Base-by-base conservation (phyloP, 306 rosid species). In the Rosa rugosa region DNA sequence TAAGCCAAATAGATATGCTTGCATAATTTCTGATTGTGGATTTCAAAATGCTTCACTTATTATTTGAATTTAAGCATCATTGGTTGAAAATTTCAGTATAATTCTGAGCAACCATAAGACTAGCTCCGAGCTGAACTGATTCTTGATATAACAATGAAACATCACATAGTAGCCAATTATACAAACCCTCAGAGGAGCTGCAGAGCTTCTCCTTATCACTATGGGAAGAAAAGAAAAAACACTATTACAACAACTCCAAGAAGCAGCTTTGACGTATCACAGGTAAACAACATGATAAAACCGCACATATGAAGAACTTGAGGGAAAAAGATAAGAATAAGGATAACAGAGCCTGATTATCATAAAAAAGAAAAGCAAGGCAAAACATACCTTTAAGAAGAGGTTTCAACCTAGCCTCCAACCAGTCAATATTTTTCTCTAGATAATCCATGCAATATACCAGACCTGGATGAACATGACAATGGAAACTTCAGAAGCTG, bases 361-460 rank as follows among this genome's bases (percentile, higher is more conserved):
- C 40, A 34, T 44, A 23, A 62, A 31, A 9, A 68, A 71, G 18
- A 36, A 68, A 60, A 72, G 81, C 71, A 81, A 66, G 11, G 38
- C 56, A 77, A 22, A 80, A 18, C 56, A 68, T 34, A 86, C 99
- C 97, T 91, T 90, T 91, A 69, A 95, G 54, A 65, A 95, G 91
- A 81, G 97, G 99, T 83, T 89, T 83, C 87, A 95, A 81, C 82
- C 88, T 92, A 11, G 88, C 86, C 85, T 92, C 82, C 85, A 95
- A 75, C 98, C 99, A 95, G 81, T 95, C 98, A 64, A 95, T 84
- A 77, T 95, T 95, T 75, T 92, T 92, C 90, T 95, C 99, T 27
- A 95, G 82, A 87, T 88, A 95, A 80, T 95, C 98, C 98, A 95
- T 92, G 79, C 99, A 95, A 84, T 87, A 95, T 38, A 95, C 89